Percentiles rank a stretch among this genome's conserved stretches.
phyloP scores from a whole-genome alignment of 495 filamentous ascomycete genomes.

The Tetracladium marchalianum region DNA sequence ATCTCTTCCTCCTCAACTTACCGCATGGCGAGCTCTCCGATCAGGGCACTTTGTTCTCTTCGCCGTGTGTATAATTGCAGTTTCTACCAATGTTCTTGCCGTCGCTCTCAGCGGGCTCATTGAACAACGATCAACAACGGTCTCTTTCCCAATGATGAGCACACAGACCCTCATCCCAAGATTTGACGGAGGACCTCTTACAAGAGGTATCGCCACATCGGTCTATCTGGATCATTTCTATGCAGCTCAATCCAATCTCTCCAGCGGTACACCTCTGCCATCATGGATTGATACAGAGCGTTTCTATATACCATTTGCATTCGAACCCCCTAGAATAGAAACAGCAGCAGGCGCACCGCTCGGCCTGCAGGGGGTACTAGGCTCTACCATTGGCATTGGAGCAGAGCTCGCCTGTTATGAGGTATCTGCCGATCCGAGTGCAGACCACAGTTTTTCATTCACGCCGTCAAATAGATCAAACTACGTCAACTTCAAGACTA shows the following conservation, averaged over 20 bases:
- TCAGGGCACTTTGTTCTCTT: conserved; percentile 27
- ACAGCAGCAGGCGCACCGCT: not conserved
- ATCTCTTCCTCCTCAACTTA: conserved; percentile 33
- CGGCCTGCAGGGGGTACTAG: conserved; percentile 1
- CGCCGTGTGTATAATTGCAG: conserved; percentile 23
- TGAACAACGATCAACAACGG: conserved; percentile 3
- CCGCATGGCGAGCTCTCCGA: conserved; percentile 25
- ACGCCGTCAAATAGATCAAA: not conserved
- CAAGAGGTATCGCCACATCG: not conserved
- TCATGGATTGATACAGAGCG: conserved; percentile 24
- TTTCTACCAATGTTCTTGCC: conserved; percentile 31
- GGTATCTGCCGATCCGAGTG: not conserved
- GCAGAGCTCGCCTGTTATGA: conserved; percentile 10
- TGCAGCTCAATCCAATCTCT: conserved; percentile 23
- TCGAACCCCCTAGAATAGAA: not conserved
- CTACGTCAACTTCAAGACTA: not conserved
- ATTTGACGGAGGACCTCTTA: not conserved
- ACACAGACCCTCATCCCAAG: not conserved
- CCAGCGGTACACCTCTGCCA: conserved; percentile 20
- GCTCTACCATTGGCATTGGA: conserved; percentile 18
- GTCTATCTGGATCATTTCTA: conserved; percentile 18
- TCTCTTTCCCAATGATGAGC: not conserved
- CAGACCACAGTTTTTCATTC: not conserved
- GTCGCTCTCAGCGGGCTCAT: conserved; percentile 29
- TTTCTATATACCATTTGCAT: conserved; percentile 27